phyloP scores from a whole-genome alignment of 2,329 filamentous ascomycete species.

The Trichoderma hamatum region DNA sequence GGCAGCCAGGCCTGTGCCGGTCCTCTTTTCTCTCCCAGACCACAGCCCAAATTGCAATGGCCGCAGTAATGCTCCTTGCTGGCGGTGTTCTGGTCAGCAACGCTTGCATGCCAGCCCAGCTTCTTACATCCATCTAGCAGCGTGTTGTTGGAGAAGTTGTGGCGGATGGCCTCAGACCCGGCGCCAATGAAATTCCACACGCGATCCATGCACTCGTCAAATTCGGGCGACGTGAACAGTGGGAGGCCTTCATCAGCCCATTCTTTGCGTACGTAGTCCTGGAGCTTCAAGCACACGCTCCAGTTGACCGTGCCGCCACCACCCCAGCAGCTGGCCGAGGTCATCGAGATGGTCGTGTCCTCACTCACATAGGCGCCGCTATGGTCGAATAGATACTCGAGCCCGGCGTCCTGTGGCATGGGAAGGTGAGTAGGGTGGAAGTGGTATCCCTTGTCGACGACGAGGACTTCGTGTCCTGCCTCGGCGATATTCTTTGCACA shows the following conservation, averaged over 20 bases:
- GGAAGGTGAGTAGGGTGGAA: conserved; percentile 73
- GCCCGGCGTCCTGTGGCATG: conserved; percentile 66
- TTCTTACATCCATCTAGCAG: conserved; percentile 75
- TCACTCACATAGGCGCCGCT: conserved; percentile 60
- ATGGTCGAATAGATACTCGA: conserved; percentile 69
- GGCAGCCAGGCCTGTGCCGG: conserved; percentile 77
- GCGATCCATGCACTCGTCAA: conserved; percentile 76
- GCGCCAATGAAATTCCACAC: conserved; percentile 82
- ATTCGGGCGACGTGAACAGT: conserved; percentile 74
- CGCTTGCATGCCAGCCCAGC: conserved; percentile 70
- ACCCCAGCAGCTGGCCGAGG: conserved; percentile 76
- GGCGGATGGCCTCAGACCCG: conserved; percentile 63
- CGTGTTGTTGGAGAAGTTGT: conserved; percentile 71
- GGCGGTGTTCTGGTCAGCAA: conserved; percentile 79
- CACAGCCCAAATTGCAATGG: conserved; percentile 63
- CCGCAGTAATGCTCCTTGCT: conserved; percentile 75
- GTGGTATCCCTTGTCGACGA: conserved; percentile 82
- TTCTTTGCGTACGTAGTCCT: conserved; percentile 75
- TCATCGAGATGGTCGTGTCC: conserved; percentile 60
- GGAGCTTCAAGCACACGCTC: conserved; percentile 68
- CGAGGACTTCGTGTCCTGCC: conserved; percentile 73
- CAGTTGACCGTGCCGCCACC: conserved; percentile 90
- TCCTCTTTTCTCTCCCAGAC: conserved; percentile 74
- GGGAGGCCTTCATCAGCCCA: conserved; percentile 73
- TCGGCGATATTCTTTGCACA: conserved; percentile 79